phyloP scores from a whole-genome alignment of 2,329 filamentous ascomycete genomes.

The Aspergillus carbonarius region DNA sequence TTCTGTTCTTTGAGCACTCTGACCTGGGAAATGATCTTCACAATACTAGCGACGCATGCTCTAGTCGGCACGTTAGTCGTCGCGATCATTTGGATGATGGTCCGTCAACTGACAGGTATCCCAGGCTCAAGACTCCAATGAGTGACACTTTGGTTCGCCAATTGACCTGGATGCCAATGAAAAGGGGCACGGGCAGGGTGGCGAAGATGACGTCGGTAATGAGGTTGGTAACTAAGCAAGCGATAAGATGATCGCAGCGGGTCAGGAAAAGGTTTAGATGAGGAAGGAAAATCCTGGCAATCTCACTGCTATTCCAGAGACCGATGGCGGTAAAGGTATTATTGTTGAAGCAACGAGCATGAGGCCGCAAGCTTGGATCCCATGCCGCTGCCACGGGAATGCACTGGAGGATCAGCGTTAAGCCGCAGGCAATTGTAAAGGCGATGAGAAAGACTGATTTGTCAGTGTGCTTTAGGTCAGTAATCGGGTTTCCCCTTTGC shows the following conservation, averaged over 20 bases:
- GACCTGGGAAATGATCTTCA: constrained; percentile 34
- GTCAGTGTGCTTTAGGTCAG: neutral
- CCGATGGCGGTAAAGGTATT: constrained; percentile 42
- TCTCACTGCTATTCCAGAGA: constrained; percentile 33
- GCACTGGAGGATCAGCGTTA: constrained; percentile 52
- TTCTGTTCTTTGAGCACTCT: constrained; percentile 31
- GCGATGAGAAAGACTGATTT: constrained; percentile 21
- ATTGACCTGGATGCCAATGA: constrained; percentile 31
- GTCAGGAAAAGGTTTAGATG: too few relatives aligned
- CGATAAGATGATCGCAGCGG: neutral
- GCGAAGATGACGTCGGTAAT: constrained; percentile 48
- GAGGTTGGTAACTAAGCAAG: constrained; percentile 42
- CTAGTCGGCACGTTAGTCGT: constrained; percentile 18
- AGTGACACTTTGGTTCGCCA: constrained; percentile 41
- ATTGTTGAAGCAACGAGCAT: constrained; percentile 46
- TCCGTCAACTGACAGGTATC: constrained; percentile 38
- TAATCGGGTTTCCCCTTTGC: neutral
- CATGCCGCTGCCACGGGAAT: constrained; percentile 47
- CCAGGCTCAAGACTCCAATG: constrained; percentile 44
- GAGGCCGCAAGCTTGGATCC: constrained; percentile 38
- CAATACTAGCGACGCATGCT: constrained; percentile 42
- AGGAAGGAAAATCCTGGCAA: too few relatives aligned
- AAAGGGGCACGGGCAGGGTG: constrained; percentile 44
- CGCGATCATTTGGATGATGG: neutral
- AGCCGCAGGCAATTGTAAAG: constrained; percentile 39